These are phyloP conservation scores for Leccinum boreale DNA, from an alignment of 768 basidiomycete genomes.

Conservation along the genomic window DNA sequence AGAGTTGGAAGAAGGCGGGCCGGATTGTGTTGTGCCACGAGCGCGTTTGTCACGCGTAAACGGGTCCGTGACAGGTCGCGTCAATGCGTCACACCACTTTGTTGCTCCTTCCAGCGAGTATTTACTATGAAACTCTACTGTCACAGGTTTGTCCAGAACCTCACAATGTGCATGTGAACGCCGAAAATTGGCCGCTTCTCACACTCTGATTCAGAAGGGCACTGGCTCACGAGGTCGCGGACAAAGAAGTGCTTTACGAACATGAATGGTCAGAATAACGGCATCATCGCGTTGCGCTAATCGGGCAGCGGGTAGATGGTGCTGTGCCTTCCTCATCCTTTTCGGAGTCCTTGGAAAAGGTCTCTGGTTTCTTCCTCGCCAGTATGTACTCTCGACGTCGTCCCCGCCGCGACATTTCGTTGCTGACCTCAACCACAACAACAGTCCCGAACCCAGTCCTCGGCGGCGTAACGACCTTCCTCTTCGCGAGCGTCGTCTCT, in stretches of 20 bases:
- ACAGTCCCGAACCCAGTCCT: slow-evolving; percentile 75
- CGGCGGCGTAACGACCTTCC: slow-evolving; percentile 84
- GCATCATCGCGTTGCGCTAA: slow-evolving; percentile 86
- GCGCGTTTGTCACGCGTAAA: too few relatives aligned
- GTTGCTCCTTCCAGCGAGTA: too few relatives aligned
- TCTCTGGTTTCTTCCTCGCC: slow-evolving; percentile 80
- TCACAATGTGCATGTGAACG: too few relatives aligned
- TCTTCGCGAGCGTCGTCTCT: slow-evolving; percentile 71
- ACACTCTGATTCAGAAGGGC: too few relatives aligned
- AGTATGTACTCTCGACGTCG: slow-evolving; percentile 37
- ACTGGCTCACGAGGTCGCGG: too few relatives aligned
- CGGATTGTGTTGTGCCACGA: too few relatives aligned
- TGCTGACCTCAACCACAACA: neutral
- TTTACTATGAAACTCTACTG: too few relatives aligned
- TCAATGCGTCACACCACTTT: too few relatives aligned
- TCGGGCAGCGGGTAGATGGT: slow-evolving; percentile 73
- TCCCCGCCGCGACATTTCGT: slow-evolving; percentile 5
- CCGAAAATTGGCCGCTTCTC: too few relatives aligned
- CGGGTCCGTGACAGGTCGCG: too few relatives aligned
- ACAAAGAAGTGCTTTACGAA: neutral
- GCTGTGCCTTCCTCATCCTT: slow-evolving; percentile 74
- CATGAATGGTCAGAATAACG: slow-evolving; percentile 55
- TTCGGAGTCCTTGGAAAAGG: slow-evolving; percentile 77
- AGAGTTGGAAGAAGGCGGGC: too few relatives aligned
- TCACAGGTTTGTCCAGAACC: too few relatives aligned